Evolutionary conservation across 2,329 filamentous ascomycete species (phyloP).

Genomic region (Annulohypoxylon truncatum): DNA sequence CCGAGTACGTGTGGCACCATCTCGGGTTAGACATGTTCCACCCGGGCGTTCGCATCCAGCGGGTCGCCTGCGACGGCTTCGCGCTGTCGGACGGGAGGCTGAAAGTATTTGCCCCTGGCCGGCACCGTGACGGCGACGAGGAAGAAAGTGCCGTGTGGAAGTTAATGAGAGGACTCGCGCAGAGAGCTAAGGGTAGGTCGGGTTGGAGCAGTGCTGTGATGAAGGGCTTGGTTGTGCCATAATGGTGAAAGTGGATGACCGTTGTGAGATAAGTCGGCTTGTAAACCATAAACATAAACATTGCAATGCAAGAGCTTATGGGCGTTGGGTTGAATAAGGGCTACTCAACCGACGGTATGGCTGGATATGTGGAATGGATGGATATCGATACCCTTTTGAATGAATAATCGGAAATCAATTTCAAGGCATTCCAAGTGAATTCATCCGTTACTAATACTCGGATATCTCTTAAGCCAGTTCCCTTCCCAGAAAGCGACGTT

Average conservation of each 20-base stretch:
- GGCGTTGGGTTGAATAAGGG: not conserved
- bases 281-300: not conserved
- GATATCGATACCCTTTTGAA: slow-evolving; percentile 23
- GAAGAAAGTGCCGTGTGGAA: slow-evolving; percentile 27
- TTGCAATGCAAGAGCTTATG: not conserved
- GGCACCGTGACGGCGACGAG: not conserved
- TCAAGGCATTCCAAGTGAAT: not conserved
- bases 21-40: slow-evolving; percentile 67
- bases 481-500: not conserved
- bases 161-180: slow-evolving; percentile 32
- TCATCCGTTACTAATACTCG: slow-evolving; percentile 6
- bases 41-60: slow-evolving; percentile 63
- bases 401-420: not conserved
- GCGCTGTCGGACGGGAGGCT: slow-evolving; percentile 63
- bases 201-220: slow-evolving; percentile 15
- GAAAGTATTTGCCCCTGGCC: slow-evolving; percentile 56
- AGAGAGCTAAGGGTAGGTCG: slow-evolving; percentile 21
- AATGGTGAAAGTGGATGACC: not conserved
- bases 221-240: slow-evolving; percentile 1
- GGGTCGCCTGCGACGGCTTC: slow-evolving; percentile 68
- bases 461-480: slow-evolving; percentile 3
- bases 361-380: not conserved
- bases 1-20: slow-evolving; percentile 63
- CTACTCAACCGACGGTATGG: not conserved
- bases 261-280: not conserved